These are phyloP conservation scores for Xylariomycetidae sp. DNA, from an alignment of 2,329 filamentous ascomycete genomes.

Conservation along the genomic window DNA sequence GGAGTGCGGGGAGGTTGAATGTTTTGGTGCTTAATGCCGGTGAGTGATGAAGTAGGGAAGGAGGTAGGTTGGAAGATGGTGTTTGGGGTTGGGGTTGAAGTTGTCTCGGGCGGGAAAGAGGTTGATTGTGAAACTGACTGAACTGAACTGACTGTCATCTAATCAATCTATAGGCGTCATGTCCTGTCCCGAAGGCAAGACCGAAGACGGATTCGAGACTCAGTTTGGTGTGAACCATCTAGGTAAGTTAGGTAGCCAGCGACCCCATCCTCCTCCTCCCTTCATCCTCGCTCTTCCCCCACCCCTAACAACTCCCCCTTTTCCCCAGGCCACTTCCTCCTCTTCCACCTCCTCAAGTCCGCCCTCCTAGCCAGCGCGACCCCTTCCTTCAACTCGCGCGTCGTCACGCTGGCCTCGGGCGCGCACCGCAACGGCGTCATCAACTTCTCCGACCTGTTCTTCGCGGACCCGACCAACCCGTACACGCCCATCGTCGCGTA, in stretches of 20 bases:
- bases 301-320: no score
- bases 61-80: no score
- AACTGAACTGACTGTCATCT: no score
- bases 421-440: slow-evolving; percentile 30
- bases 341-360: background rate
- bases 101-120: no score
- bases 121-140: no score
- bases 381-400: slow-evolving; percentile 33
- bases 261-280: no score
- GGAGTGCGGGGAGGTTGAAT: slow-evolving; percentile 1
- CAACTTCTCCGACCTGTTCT: background rate
- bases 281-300: no score
- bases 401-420: slow-evolving; percentile 37
- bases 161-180: no score
- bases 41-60: slow-evolving; percentile 1
- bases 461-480: background rate
- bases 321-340: no score
- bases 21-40: slow-evolving; percentile 6
- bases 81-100: no score
- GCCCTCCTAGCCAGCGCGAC: slow-evolving; percentile 4
- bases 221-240: slow-evolving; percentile 8
- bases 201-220: slow-evolving; percentile 8
- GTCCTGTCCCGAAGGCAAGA: slow-evolving; percentile 1
- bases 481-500: no score
- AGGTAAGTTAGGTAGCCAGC: no score